Conservation (phyloP, 805 yeast genomes). For the Lachancea waltii region DNA sequence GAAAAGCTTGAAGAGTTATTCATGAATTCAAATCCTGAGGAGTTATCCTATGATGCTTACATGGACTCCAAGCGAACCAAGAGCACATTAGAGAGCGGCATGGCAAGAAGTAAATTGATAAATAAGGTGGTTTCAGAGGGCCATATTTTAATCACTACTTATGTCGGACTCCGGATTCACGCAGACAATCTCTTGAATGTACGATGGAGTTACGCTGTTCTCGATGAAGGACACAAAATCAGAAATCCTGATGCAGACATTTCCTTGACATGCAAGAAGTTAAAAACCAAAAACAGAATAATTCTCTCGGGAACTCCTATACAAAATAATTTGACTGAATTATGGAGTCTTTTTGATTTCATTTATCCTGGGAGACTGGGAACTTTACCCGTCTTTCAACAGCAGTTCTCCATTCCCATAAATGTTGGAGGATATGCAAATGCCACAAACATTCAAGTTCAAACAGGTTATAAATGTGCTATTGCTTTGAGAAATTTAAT, state of each 20-base stretch:
- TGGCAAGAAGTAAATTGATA: constrained; percentile 27
- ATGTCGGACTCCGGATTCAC: constrained; percentile 75
- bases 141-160: constrained; percentile 84
- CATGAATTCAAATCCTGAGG: constrained; percentile 33
- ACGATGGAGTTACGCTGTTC: constrained; percentile 82
- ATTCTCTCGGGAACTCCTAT: constrained; percentile 95
- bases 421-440: constrained; percentile 98
- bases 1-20: constrained; percentile 48
- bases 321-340: constrained; percentile 83
- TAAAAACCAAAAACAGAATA: constrained; percentile 77
- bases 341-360: constrained; percentile 95
- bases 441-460: constrained; percentile 92
- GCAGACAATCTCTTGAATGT: constrained; percentile 54
- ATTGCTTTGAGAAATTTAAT: constrained; percentile 81
- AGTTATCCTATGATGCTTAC: constrained; percentile 39
- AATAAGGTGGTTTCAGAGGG: constrained; percentile 60
- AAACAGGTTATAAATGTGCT: constrained; percentile 94
- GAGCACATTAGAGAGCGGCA: constrained; percentile 28
- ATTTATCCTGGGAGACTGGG: constrained; percentile 93
- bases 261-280: constrained; percentile 75
- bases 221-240: constrained; percentile 96
- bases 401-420: constrained; percentile 86
- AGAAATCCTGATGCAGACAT: constrained; percentile 90
- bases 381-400: constrained; percentile 89
- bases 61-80: constrained; percentile 23